These are phyloP conservation scores for Arabidopsis lyrata DNA, from an alignment of 441 rosid genomes.

Conservation along the genomic window DNA sequence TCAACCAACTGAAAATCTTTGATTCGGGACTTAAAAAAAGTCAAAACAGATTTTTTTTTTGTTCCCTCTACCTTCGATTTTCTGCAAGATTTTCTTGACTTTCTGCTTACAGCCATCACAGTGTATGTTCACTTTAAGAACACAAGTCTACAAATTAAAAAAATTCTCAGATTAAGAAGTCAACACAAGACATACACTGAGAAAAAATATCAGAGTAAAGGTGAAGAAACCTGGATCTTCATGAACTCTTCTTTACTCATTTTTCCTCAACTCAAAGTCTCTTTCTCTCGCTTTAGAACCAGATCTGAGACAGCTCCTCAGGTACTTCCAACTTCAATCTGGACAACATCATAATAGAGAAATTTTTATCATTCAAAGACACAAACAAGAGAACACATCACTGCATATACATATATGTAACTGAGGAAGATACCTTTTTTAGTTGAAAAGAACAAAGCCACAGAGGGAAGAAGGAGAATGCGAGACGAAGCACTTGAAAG, in stretches of 20 bases:
- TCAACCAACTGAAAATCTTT: slow-evolving; percentile 9
- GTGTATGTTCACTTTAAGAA: slow-evolving; percentile 93
- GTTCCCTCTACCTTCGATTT: slow-evolving; percentile 69
- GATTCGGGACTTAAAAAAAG: slow-evolving; percentile 9
- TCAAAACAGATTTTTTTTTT: slow-evolving; percentile 21
- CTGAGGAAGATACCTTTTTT: slow-evolving; percentile 32
- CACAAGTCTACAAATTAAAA: slow-evolving; percentile 80
- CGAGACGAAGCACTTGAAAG: slow-evolving; percentile 15
- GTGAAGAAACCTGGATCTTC: slow-evolving; percentile 82
- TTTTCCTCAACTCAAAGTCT: slow-evolving; percentile 33
- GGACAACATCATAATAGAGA: not conserved
- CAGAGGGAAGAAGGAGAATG: slow-evolving; percentile 28
- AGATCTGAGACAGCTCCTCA: slow-evolving; percentile 59
- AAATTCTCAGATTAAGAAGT: slow-evolving; percentile 8
- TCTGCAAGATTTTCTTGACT: slow-evolving; percentile 89
- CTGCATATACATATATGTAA: slow-evolving; percentile 6
- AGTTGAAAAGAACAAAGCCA: slow-evolving; percentile 19
- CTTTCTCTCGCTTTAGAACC: slow-evolving; percentile 28
- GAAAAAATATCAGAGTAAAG: not conserved
- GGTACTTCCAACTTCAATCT: slow-evolving; percentile 36
- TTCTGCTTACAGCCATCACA: slow-evolving; percentile 98
- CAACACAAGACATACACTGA: not conserved
- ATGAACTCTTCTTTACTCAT: slow-evolving; percentile 98
- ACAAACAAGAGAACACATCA: slow-evolving; percentile 10
- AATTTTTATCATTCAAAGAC: slow-evolving; percentile 20